Evolutionary conservation across 257 asterid genomes (phyloP).

Genomic region (Solanum tacnaense): DNA sequence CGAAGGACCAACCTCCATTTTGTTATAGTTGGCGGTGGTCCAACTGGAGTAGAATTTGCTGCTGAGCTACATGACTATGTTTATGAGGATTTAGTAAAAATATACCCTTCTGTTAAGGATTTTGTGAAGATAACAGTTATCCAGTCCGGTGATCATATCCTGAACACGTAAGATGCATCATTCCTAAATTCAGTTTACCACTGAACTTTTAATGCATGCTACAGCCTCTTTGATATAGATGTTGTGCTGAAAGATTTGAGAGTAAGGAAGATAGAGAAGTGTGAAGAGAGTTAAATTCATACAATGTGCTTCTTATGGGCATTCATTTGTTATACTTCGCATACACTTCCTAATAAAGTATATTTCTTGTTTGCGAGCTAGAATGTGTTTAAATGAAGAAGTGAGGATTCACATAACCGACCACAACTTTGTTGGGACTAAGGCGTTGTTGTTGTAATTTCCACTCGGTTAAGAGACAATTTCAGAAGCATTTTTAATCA

Average conservation of each 20-base stretch:
- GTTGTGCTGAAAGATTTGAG: neutral
- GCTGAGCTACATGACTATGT: conserved; percentile 86
- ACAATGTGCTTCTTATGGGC: neutral
- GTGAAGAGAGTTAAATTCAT: neutral
- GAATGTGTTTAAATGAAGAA: too few relatives aligned
- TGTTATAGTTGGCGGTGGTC: conserved; percentile 95
- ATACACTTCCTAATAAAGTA: neutral
- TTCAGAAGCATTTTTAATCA: neutral
- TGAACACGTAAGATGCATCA: conserved; percentile 57
- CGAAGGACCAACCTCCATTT: conserved; percentile 75
- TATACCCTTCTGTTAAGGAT: conserved; percentile 68
- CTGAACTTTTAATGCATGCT: neutral
- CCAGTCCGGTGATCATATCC: conserved; percentile 81
- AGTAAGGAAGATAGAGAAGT: neutral
- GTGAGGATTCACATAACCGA: too few relatives aligned
- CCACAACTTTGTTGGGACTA: too few relatives aligned
- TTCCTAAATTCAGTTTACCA: neutral
- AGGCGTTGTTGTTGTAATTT: neutral
- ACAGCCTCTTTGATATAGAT: neutral
- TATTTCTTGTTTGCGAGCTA: neutral
- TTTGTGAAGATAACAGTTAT: conserved; percentile 73
- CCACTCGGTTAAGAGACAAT: neutral
- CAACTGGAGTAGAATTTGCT: conserved; percentile 78
- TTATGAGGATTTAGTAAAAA: conserved; percentile 55
- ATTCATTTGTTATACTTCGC: neutral